These are phyloP conservation scores for Hypsizygus marmoreus DNA, from an alignment of 768 basidiomycete genomes.

Conservation along the genomic window DNA sequence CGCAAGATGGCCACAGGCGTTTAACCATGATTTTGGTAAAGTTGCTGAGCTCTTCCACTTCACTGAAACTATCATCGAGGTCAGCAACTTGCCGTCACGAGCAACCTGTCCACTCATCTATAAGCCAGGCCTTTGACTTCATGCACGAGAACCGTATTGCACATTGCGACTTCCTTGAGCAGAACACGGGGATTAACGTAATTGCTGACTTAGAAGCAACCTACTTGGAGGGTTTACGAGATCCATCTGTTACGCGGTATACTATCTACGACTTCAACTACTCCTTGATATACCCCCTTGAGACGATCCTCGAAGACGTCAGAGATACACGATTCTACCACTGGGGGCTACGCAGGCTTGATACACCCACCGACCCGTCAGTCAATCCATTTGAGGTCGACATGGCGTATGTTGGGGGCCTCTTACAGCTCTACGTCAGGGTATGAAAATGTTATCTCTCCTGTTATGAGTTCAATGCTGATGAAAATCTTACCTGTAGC, in stretches of 20 bases:
- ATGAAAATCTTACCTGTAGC: neutral
- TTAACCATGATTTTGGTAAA: neutral
- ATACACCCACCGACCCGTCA: neutral
- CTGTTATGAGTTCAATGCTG: neutral
- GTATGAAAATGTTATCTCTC: neutral
- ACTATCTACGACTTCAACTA: neutral
- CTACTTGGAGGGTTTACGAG: neutral
- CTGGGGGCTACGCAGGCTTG: neutral
- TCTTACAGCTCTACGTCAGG: neutral
- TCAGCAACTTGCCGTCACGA: no score
- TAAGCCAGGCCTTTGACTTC: constrained; percentile 7
- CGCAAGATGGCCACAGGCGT: neutral
- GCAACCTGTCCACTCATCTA: no score
- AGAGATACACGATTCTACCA: neutral
- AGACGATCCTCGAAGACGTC: neutral
- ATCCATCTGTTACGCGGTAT: neutral
- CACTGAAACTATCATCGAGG: constrained; percentile 4
- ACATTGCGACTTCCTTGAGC: constrained; percentile 13
- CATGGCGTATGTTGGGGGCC: neutral
- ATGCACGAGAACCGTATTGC: constrained; percentile 17
- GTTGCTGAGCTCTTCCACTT: neutral
- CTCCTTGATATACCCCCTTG: neutral
- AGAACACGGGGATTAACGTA: constrained; percentile 17
- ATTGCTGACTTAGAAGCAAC: neutral
- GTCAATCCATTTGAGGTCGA: neutral